Conservation (phyloP, 768 basidiomycete species). For the Tephrocybe sp. region DNA sequence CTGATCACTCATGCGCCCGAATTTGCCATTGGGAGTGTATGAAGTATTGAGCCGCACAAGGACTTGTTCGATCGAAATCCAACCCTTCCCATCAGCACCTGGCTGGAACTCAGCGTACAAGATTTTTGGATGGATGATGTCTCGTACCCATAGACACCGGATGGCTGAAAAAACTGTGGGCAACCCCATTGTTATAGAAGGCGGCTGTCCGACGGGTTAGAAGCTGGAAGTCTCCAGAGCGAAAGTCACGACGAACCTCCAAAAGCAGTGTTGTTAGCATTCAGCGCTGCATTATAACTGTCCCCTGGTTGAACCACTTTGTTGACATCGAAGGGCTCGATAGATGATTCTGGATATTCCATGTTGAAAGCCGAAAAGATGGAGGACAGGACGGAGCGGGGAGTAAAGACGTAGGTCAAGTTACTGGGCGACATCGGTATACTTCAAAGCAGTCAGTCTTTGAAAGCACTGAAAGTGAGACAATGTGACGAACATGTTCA, state of each 20-base stretch:
- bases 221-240: not conserved
- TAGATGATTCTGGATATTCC: slow-evolving; percentile 23
- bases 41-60: slow-evolving; percentile 35
- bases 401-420: slow-evolving; percentile 35
- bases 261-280: slow-evolving; percentile 20
- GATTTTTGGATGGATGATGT: not conserved
- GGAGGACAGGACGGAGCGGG: slow-evolving; percentile 26
- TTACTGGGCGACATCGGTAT: slow-evolving; percentile 19
- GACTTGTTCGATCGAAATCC: slow-evolving; percentile 31
- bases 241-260: slow-evolving; percentile 19
- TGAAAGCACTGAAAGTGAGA: not conserved
- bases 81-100: slow-evolving; percentile 33
- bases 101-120: not conserved
- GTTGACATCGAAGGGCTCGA: slow-evolving; percentile 21
- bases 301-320: slow-evolving; percentile 21
- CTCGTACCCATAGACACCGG: slow-evolving; percentile 26
- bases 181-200: slow-evolving; percentile 33
- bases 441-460: slow-evolving; percentile 10
- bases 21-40: slow-evolving; percentile 30
- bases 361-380: slow-evolving; percentile 32
- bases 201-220: slow-evolving; percentile 18
- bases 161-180: slow-evolving; percentile 21
- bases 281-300: slow-evolving; percentile 21
- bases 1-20: slow-evolving; percentile 18
- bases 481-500: slow-evolving; percentile 29